Base-by-base conservation (phyloP, 2,329 filamentous ascomycete species). In the Trichoderma hamatum region DNA sequence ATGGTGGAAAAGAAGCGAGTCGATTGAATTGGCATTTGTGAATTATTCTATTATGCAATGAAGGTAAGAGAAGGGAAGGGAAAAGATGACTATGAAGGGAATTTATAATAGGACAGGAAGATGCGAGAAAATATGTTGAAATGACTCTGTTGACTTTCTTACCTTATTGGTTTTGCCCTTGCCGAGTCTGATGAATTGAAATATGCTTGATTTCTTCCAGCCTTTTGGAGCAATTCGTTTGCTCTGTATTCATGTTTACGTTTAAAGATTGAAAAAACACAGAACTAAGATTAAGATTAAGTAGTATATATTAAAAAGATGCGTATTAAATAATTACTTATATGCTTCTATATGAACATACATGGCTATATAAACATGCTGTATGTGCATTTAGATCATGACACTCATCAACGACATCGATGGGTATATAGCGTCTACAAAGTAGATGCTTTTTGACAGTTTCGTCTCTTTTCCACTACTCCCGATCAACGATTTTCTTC, bases 301-400 rank as follows among this genome's bases (percentile, higher is more conserved):
- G n/a, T n/a, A n/a, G n/a, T 32, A 7, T 19, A 9, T 9, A 24
- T 34, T 21, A 28, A 54, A 54, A 39, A 39, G 16, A 9, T 62
- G 19, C 6, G 36, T 46, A 65, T 65, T 65, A 65, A 65, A 46
- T n/a, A 19, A 24, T 56, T 65, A 56, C 21, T 39, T 65, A n/a
- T 13, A 56, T 26, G 51, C 39, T 28, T 46, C 28, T 43, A 49
- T 19, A 30, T 55, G 2, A 55, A 64, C 61, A 43, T 32, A 52
- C 19, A 67, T 60, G 65, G 16, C 49, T 60, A 61, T 43, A 58
- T 63, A 21, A 65, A 54, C n/a, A 49, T 65, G 26, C 34, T 65
- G 19, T 46, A 34, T 46, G 36, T 56, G 52, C 62, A 46, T 56
- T 26, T 28, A 56, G 11, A 49, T 56, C 62, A 49, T 56, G 62